A percentile compares a stretch with the other conserved stretches of the same genome.
phyloP scores from a whole-genome alignment of 1,284 basidiomycete genomes.

The Leccinum colubrinum region DNA sequence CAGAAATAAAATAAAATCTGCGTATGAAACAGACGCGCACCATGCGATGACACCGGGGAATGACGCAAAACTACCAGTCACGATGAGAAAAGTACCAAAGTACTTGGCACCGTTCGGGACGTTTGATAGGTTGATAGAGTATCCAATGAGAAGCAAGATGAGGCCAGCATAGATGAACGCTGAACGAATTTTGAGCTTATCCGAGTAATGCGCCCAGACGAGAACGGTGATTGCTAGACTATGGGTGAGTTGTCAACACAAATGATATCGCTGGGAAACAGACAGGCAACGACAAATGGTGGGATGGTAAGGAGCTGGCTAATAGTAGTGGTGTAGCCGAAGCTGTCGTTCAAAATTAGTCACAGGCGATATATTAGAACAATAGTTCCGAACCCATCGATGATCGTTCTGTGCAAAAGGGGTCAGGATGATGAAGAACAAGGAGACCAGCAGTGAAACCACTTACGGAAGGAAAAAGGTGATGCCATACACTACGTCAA shows the following conservation, averaged over 20 bases:
- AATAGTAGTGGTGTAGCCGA: conserved; percentile 55
- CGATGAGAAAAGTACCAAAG: conserved; percentile 64
- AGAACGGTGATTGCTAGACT: conserved; percentile 50
- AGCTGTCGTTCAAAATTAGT: conserved; percentile 32
- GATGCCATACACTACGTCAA: too few species aligned
- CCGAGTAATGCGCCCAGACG: conserved; percentile 56
- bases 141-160: conserved; percentile 55
- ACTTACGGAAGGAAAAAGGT: too few species aligned
- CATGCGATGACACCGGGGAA: conserved; percentile 70
- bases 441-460: too few species aligned
- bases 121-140: conserved; percentile 57
- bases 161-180: conserved; percentile 60
- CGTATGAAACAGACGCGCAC: conserved; percentile 32
- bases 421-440: too few species aligned
- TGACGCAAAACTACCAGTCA: conserved; percentile 47
- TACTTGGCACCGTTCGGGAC: conserved; percentile 50
- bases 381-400: too few species aligned
- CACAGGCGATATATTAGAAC: too few species aligned
- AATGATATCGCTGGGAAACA: conserved; percentile 17
- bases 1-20: too few species aligned
- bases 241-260: too few species aligned
- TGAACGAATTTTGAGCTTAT: conserved; percentile 53
- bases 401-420: too few species aligned
- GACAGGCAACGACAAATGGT: conserved; percentile 62
- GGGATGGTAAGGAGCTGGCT: conserved; percentile 71